Conservation (phyloP, 2,329 filamentous ascomycete genomes). For the Penicillium sp. region DNA sequence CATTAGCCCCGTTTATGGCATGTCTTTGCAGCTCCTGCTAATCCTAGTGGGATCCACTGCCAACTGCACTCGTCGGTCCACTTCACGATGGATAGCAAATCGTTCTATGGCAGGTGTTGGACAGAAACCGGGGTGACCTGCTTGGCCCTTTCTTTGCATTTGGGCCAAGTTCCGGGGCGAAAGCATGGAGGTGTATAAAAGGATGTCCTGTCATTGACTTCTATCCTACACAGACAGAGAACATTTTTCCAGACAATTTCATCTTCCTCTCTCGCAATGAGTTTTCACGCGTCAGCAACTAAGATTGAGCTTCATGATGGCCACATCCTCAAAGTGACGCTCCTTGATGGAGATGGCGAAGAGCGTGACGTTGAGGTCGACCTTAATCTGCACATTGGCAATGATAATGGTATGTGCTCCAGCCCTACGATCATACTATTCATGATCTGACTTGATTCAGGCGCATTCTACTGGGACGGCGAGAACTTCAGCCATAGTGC, state of each 20-base stretch:
- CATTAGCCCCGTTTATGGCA: not conserved
- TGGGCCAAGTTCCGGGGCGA: not conserved
- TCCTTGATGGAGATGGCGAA: constrained; percentile 42
- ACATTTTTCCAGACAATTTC: not conserved
- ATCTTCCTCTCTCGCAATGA: constrained; percentile 31
- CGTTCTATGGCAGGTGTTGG: constrained; percentile 15
- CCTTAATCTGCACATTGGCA: constrained; percentile 49
- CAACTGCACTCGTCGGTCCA: constrained; percentile 10
- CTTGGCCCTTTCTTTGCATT: constrained; percentile 1
- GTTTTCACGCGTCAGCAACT: constrained; percentile 48
- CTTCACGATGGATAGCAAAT: constrained; percentile 13
- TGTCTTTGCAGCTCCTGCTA: not conserved
- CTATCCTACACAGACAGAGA: not conserved
- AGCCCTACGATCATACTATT: not conserved
- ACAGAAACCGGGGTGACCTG: constrained; percentile 10
- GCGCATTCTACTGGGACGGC: constrained; percentile 45
- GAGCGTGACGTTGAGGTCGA: constrained; percentile 44
- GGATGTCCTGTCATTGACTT: not conserved
- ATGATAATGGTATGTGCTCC: constrained; percentile 43
- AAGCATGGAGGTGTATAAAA: constrained; percentile 9
- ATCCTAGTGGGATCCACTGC: constrained; percentile 5
- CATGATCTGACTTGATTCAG: constrained; percentile 17
- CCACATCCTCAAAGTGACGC: constrained; percentile 45
- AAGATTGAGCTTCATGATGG: constrained; percentile 48
- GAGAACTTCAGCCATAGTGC: constrained; percentile 45